Evolutionary conservation across 306 rosid genomes (phyloP).

Genomic region (Sindora glabra): DNA sequence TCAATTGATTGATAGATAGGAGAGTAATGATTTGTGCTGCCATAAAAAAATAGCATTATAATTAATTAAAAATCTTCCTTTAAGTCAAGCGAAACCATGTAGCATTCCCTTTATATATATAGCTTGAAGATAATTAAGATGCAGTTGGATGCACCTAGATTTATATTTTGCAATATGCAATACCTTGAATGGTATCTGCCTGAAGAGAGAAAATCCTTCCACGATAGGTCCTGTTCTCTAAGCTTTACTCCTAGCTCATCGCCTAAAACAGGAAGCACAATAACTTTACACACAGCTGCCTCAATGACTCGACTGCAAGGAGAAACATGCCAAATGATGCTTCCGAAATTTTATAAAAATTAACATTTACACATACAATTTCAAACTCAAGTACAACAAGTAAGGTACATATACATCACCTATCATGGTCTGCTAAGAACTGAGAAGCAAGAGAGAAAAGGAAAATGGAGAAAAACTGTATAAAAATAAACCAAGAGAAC

Average conservation of each 20-base stretch:
- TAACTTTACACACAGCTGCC: conserved; percentile 52
- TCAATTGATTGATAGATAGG: conserved; percentile 60
- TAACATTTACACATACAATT: background rate
- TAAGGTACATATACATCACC: too few species aligned
- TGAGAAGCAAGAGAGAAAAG: too few species aligned
- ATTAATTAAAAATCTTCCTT: too few species aligned
- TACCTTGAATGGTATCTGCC: conserved; percentile 41
- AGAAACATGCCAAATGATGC: conserved; percentile 10
- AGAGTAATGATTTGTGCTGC: conserved; percentile 52
- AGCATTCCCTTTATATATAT: background rate
- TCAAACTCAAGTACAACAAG: too few species aligned
- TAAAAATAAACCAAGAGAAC: too few species aligned
- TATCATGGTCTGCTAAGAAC: too few species aligned
- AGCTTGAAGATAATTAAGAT: too few species aligned
- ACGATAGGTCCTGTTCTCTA: conserved; percentile 57
- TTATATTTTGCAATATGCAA: background rate
- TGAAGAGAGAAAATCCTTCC: conserved; percentile 64
- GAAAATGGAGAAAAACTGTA: too few species aligned
- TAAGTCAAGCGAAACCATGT: conserved; percentile 3
- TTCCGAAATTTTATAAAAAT: background rate
- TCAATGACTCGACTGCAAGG: conserved; percentile 66
- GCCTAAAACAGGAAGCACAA: conserved; percentile 70
- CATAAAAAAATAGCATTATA: conserved; percentile 9
- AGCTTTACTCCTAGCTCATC: conserved; percentile 38
- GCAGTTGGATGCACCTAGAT: background rate